Percentiles rank a stretch among this genome's conserved stretches.
Evolutionary conservation across 306 rosid genomes (phyloP).

Genomic region (Lagenaria siceraria): DNA sequence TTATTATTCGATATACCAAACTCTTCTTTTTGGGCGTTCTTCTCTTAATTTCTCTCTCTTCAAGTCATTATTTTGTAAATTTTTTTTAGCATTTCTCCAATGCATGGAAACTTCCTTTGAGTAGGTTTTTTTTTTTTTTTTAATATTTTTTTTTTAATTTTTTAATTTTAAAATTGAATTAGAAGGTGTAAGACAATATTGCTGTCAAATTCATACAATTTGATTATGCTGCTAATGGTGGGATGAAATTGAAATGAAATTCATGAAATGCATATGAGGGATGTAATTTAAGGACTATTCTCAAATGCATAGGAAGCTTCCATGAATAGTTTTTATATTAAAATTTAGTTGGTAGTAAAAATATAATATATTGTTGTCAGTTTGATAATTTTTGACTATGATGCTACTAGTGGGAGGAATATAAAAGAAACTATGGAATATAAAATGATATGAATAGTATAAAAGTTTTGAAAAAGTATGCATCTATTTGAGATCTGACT

Average conservation of each 20-base stretch:
- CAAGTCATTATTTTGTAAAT: neutral
- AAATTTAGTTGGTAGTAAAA: neutral
- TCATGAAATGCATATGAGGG: no score
- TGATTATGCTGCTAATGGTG: neutral
- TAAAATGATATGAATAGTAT: no score
- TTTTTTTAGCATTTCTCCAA: neutral
- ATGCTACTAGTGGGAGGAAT: neutral
- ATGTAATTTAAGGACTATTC: neutral
- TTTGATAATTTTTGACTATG: neutral
- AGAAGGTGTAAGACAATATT: neutral
- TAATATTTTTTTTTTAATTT: no score
- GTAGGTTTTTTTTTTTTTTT: no score
- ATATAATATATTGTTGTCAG: neutral
- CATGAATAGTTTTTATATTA: neutral
- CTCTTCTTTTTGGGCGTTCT: neutral
- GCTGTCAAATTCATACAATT: neutral
- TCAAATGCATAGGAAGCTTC: neutral
- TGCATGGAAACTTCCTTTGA: neutral
- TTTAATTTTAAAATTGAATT: neutral
- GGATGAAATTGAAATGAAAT: no score
- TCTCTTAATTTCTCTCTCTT: neutral
- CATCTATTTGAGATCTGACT: no score
- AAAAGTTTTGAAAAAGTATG: no score
- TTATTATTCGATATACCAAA: neutral
- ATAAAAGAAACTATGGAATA: neutral